phyloP scores from a whole-genome alignment of 306 rosid genomes.

The Begonia masoniana region DNA sequence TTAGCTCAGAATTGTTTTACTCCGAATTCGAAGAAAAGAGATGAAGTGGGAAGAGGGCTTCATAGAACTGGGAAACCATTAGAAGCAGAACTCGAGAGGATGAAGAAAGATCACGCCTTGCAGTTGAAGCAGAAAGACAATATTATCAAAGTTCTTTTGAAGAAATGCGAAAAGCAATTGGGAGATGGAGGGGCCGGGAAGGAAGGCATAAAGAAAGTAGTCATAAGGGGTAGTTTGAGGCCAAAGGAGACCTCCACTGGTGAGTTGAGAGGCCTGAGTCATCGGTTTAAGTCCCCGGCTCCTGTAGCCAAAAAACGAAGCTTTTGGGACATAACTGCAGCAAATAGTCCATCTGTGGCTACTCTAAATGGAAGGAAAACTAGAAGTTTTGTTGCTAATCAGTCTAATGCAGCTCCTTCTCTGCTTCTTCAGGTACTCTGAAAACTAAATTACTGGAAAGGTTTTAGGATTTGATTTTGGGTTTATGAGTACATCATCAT shows the following conservation, averaged over 20 bases:
- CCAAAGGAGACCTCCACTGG: conserved; percentile 51
- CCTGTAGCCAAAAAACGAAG: conserved; percentile 79
- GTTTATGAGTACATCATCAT: too few species aligned
- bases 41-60: conserved; percentile 48
- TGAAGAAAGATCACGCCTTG: conserved; percentile 53
- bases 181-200: conserved; percentile 8
- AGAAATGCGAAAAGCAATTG: conserved; percentile 32
- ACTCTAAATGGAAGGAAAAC: conserved; percentile 79
- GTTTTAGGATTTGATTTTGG: too few species aligned
- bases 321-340: conserved; percentile 89
- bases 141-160: conserved; percentile 44
- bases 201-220: conserved; percentile 28
- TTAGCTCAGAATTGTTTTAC: conserved; percentile 58
- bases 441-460: too few species aligned
- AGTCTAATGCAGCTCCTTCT: conserved; percentile 54
- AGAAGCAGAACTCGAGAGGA: conserved; percentile 64
- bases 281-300: conserved; percentile 70
- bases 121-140: conserved; percentile 71
- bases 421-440: conserved; percentile 87
- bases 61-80: conserved; percentile 43
- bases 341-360: conserved; percentile 65
- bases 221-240: conserved; percentile 39
- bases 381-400: conserved; percentile 65
- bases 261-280: conserved; percentile 61
- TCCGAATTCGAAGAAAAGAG: conserved; percentile 67